Conservation (phyloP, 345 rosid species). For the Eucalyptus shirleyi region DNA sequence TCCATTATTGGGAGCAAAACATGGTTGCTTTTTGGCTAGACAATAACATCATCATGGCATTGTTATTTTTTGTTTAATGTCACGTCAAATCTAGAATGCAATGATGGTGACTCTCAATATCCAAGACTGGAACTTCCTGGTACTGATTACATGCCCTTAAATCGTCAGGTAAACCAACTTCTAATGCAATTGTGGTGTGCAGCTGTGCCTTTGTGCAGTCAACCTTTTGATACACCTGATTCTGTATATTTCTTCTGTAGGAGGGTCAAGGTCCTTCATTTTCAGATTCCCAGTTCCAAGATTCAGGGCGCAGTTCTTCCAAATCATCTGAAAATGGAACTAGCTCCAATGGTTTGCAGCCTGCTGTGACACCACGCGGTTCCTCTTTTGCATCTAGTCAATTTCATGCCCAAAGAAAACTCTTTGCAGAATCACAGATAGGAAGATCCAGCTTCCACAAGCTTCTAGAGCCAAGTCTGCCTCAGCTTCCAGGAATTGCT, state of each 20-base stretch:
- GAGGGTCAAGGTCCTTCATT: conserved; percentile 20
- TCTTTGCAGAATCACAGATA: conserved; percentile 63
- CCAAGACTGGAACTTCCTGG: conserved; percentile 64
- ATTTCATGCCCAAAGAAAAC: conserved; percentile 61
- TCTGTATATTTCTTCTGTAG: not conserved
- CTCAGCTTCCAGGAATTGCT: conserved; percentile 72
- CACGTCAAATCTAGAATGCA: conserved; percentile 28
- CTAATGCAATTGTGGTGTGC: not conserved
- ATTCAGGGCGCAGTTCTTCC: not conserved
- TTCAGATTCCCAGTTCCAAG: conserved; percentile 13
- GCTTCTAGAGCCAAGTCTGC: conserved; percentile 86
- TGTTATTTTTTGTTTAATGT: not conserved
- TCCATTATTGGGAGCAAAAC: not conserved
- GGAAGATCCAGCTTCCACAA: conserved; percentile 92
- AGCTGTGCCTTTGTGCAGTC: not conserved
- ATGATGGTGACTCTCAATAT: conserved; percentile 49
- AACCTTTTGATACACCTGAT: not conserved
- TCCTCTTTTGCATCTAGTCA: conserved; percentile 33
- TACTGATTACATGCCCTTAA: conserved; percentile 51
- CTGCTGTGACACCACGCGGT: conserved; percentile 27
- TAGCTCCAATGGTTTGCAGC: conserved; percentile 17
- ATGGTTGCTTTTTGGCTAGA: not conserved
- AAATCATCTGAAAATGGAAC: conserved; percentile 34
- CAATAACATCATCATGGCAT: not conserved
- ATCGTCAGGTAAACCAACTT: conserved; percentile 34